phyloP scores from a whole-genome alignment of 2,329 filamentous ascomycete species.

The Fusarium nisikadoi region DNA sequence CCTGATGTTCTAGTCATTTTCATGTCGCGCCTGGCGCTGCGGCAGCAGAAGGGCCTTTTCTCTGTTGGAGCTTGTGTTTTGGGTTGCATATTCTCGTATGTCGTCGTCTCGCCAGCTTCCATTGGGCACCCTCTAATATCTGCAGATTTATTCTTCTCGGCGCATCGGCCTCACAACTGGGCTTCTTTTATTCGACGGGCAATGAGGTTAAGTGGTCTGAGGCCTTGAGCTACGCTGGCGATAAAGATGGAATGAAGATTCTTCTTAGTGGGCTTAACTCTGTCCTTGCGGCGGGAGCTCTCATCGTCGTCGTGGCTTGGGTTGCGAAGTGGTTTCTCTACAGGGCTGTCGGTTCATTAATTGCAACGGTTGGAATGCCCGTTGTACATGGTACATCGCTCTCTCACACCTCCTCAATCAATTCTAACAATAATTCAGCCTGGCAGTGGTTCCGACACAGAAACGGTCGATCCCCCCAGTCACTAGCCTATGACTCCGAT shows the following conservation, averaged over 20 bases:
- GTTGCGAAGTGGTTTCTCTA: slow-evolving; percentile 42
- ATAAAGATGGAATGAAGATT: slow-evolving; percentile 48
- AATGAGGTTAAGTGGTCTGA: slow-evolving; percentile 49
- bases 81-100: slow-evolving; percentile 44
- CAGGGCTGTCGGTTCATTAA: slow-evolving; percentile 32
- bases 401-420: background rate
- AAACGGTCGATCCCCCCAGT: slow-evolving; percentile 8
- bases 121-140: background rate
- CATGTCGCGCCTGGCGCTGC: slow-evolving; percentile 43
- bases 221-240: slow-evolving; percentile 44
- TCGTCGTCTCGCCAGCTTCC: accelerated
- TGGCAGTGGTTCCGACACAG: slow-evolving; percentile 28
- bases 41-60: slow-evolving; percentile 41
- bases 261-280: slow-evolving; percentile 45
- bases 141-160: slow-evolving; percentile 43
- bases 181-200: slow-evolving; percentile 48
- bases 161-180: slow-evolving; percentile 47
- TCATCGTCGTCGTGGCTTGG: slow-evolving; percentile 41
- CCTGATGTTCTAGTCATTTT: slow-evolving; percentile 43
- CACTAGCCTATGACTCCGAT: slow-evolving; percentile 28
- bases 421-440: slow-evolving; percentile 18
- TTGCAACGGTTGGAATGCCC: slow-evolving; percentile 33
- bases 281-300: slow-evolving; percentile 36
- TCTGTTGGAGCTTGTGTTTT: slow-evolving; percentile 37
- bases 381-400: slow-evolving; percentile 35